Percentiles rank a stretch among this genome's conserved stretches.
phyloP scores from a whole-genome alignment of 495 filamentous ascomycete species.

The Parathielavia appendiculata region DNA sequence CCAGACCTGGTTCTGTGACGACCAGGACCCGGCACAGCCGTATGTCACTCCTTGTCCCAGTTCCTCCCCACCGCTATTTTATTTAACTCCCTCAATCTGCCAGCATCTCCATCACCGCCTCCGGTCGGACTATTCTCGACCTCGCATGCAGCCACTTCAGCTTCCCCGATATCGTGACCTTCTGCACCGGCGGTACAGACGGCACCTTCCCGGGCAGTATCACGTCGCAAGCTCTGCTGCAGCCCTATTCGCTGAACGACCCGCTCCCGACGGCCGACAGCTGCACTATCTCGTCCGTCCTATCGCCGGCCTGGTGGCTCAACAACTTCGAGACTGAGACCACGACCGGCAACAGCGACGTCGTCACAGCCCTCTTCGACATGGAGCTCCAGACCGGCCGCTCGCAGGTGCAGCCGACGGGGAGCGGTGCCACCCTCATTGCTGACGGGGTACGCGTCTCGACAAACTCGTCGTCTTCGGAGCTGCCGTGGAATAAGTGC shows the following conservation, averaged over 20 bases:
- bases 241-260: slow-evolving; percentile 29
- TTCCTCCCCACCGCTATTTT: neutral
- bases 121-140: slow-evolving; percentile 3
- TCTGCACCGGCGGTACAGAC: slow-evolving; percentile 17
- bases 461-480: neutral
- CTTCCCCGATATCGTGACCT: slow-evolving; percentile 8
- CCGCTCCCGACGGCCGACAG: slow-evolving; percentile 22
- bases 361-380: slow-evolving; percentile 23
- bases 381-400: slow-evolving; percentile 24
- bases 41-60: slow-evolving; percentile 2
- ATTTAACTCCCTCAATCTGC: neutral
- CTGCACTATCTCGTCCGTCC: slow-evolving; percentile 31
- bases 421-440: slow-evolving; percentile 18
- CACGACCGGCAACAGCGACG: neutral
- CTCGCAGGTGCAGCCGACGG: slow-evolving; percentile 16
- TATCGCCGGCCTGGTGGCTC: slow-evolving; percentile 24
- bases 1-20: slow-evolving; percentile 28
- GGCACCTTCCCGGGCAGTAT: slow-evolving; percentile 15
- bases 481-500: slow-evolving; percentile 24
- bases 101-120: slow-evolving; percentile 14
- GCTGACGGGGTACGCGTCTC: slow-evolving; percentile 6
- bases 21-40: slow-evolving; percentile 18
- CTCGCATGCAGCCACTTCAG: slow-evolving; percentile 14
- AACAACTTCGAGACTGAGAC: slow-evolving; percentile 22
- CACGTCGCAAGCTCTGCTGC: slow-evolving; percentile 11